Evolutionary conservation across 352 stramenopile genomes (phyloP).

Genomic region (Globisporangium iwayamae): DNA sequence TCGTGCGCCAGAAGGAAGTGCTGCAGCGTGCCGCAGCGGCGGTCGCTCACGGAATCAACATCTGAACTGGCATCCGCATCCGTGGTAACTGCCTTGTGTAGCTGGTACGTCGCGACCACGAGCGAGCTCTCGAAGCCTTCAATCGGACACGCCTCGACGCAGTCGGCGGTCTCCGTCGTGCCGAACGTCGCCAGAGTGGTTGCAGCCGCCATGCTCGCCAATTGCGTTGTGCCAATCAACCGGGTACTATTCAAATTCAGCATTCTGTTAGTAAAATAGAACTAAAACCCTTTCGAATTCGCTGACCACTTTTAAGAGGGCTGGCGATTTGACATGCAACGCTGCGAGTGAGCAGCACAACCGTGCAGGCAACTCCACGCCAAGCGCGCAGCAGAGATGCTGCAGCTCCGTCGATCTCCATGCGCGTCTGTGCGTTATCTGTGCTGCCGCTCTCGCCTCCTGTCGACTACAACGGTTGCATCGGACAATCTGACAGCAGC

Average conservation of each 20-base stretch:
- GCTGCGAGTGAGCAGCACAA: neutral
- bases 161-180: conserved; percentile 78
- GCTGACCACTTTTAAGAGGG: conserved; percentile 1
- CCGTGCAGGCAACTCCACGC: neutral
- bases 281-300: neutral
- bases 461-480: conserved; percentile 4
- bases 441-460: neutral
- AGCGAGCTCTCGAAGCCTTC: conserved; percentile 57
- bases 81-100: conserved; percentile 48
- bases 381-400: neutral
- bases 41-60: conserved; percentile 24
- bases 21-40: conserved; percentile 63
- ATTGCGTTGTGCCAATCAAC: conserved; percentile 10
- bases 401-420: neutral
- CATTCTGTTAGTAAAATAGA: neutral
- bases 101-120: conserved; percentile 78
- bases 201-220: conserved; percentile 10
- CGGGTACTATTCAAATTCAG: neutral
- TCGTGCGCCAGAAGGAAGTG: conserved; percentile 49
- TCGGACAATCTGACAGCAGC: neutral
- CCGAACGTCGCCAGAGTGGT: conserved; percentile 66
- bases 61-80: conserved; percentile 12
- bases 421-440: neutral
- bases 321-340: conserved; percentile 8
- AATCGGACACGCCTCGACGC: conserved; percentile 75